phyloP scores from a whole-genome alignment of 148 eudicot species.

The Linanthus parryae region DNA sequence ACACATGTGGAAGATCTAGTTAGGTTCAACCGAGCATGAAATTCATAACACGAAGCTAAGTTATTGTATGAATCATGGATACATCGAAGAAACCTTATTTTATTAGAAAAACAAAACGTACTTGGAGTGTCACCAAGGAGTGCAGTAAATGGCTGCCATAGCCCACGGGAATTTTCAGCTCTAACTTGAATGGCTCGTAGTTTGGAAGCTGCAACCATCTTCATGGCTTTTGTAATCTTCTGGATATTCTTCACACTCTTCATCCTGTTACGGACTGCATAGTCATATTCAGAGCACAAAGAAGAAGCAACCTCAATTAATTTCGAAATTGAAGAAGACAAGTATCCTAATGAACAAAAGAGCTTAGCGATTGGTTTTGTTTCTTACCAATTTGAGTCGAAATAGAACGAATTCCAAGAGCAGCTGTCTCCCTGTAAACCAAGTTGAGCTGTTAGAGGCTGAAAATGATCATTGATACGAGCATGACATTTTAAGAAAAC shows the following conservation, averaged over 20 bases:
- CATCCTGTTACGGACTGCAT: slow-evolving; percentile 90
- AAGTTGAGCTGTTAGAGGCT: slow-evolving; percentile 5
- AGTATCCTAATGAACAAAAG: not conserved
- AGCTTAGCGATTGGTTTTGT: slow-evolving; percentile 1
- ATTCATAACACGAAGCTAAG: too few species aligned
- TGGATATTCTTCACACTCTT: slow-evolving; percentile 96
- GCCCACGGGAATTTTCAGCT: slow-evolving; percentile 95
- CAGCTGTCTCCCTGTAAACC: slow-evolving; percentile 59
- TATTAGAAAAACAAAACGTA: too few species aligned
- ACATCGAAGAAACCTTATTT: too few species aligned
- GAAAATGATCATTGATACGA: not conserved
- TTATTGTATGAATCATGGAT: too few species aligned
- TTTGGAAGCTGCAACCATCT: slow-evolving; percentile 99
- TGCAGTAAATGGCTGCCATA: slow-evolving; percentile 99
- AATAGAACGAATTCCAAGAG: slow-evolving; percentile 62
- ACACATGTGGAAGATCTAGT: too few species aligned
- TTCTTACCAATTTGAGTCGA: slow-evolving; percentile 85
- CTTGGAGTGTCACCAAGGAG: slow-evolving; percentile 97
- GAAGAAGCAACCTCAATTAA: slow-evolving; percentile 1
- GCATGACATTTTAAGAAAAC: not conserved
- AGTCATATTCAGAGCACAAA: slow-evolving; percentile 1
- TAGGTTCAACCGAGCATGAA: too few species aligned
- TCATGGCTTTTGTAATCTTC: slow-evolving; percentile 99
- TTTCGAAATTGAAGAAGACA: not conserved
- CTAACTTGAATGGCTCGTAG: slow-evolving; percentile 80